Evolutionary conservation across 441 rosid genomes (phyloP).

Genomic region (Gossypium schwendimanii): DNA sequence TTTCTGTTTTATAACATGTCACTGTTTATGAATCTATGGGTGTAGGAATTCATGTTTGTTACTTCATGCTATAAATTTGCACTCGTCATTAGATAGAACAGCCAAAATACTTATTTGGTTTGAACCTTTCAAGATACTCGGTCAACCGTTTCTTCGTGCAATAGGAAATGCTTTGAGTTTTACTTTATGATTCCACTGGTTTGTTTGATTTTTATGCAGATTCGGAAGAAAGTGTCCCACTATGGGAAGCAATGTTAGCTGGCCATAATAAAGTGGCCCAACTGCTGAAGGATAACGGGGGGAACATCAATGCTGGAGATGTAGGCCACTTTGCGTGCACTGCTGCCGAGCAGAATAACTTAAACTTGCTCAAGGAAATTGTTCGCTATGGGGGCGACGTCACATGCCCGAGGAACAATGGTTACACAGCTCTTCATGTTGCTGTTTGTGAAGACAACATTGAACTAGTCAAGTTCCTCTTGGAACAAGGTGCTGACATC

Average conservation of each 20-base stretch:
- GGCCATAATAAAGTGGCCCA: conserved; percentile 46
- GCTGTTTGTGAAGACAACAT: conserved; percentile 74
- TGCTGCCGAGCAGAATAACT: conserved; percentile 58
- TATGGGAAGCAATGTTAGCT: conserved; percentile 83
- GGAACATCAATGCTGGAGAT: conserved; percentile 44
- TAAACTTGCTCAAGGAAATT: conserved; percentile 55
- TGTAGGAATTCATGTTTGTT: background rate
- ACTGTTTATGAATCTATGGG: background rate
- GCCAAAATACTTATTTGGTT: background rate
- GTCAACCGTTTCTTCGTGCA: background rate
- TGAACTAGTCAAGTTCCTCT: conserved; percentile 60
- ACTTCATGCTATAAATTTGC: background rate
- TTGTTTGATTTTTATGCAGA: conserved; percentile 36
- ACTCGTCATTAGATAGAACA: background rate
- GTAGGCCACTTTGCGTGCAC: conserved; percentile 46
- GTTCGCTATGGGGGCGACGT: conserved; percentile 53
- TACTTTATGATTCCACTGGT: background rate
- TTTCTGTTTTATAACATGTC: background rate
- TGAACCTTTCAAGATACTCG: background rate
- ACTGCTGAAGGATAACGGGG: conserved; percentile 62
- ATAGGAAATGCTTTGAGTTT: background rate
- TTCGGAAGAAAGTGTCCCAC: conserved; percentile 68
- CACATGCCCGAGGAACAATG: conserved; percentile 36
- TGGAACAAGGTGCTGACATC: conserved; percentile 70
- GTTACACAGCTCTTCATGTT: conserved; percentile 57